phyloP scores from a whole-genome alignment of 306 rosid genomes.

The Sophora flavescens region DNA sequence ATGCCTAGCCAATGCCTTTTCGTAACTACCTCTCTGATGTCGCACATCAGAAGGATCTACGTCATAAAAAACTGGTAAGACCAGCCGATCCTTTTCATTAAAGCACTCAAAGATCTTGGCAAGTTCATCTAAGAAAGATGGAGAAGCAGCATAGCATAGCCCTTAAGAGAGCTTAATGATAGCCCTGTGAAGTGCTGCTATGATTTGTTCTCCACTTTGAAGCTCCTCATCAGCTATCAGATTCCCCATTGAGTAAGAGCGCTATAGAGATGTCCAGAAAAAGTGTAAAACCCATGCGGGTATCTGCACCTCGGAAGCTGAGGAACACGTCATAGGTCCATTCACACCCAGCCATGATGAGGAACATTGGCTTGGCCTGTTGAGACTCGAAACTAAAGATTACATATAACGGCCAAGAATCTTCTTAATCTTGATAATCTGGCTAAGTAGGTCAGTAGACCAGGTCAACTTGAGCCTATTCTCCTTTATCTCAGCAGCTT shows the following conservation, averaged over 20 bases:
- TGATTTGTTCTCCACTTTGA: not conserved
- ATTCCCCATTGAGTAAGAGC: not conserved
- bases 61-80: not conserved
- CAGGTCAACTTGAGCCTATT: not conserved
- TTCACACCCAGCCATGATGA: no score
- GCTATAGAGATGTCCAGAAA: not conserved
- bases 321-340: no score
- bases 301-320: no score
- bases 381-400: no score
- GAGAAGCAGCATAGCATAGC: constrained; percentile 36
- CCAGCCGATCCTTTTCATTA: not conserved
- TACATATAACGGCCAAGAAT: not conserved
- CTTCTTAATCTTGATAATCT: not conserved
- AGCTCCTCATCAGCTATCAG: constrained; percentile 20
- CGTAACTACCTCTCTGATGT: not conserved
- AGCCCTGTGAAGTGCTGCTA: not conserved
- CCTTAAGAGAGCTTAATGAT: not conserved
- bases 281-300: no score
- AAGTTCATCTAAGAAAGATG: constrained; percentile 34
- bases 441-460: constrained; percentile 19
- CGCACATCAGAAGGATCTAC: no score
- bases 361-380: no score
- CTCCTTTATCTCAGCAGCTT: no score
- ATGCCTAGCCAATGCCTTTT: not conserved
- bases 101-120: not conserved